Conservation (phyloP, 2,329 filamentous ascomycete species). For the Proliferodiscus dingleyae region DNA sequence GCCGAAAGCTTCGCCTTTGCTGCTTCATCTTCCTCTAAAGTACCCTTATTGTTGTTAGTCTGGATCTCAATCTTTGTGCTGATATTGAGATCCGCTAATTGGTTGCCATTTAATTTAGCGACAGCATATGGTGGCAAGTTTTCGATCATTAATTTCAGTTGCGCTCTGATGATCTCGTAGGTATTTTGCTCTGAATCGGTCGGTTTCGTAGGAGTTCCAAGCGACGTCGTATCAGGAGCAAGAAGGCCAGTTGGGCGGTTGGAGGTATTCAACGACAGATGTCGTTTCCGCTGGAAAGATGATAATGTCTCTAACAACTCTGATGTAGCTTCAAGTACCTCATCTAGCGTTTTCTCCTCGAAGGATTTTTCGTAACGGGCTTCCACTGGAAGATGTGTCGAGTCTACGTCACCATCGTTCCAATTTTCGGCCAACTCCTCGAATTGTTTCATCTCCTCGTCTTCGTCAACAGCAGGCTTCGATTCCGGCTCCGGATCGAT, state of each 20-base stretch:
- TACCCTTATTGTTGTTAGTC: conserved; percentile 43
- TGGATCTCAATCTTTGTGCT: conserved; percentile 47
- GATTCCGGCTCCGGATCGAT: conserved; percentile 2
- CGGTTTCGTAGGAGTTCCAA: conserved; percentile 60
- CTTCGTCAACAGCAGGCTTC: conserved; percentile 7
- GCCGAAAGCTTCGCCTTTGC: conserved; percentile 26
- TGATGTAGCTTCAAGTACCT: conserved; percentile 67
- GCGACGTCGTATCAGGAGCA: conserved; percentile 50
- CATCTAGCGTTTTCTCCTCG: conserved; percentile 59
- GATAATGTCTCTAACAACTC: conserved; percentile 72
- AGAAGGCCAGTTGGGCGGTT: conserved; percentile 57
- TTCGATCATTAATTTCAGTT: conserved; percentile 46
- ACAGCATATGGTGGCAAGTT: conserved; percentile 52
- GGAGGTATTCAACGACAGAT: conserved; percentile 61
- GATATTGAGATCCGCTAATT: conserved; percentile 48
- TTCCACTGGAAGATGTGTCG: conserved; percentile 38
- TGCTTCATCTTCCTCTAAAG: conserved; percentile 49
- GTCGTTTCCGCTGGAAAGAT: conserved; percentile 75
- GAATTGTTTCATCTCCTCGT: conserved; percentile 35
- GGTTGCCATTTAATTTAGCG: conserved; percentile 51
- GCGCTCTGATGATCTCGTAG: conserved; percentile 47
- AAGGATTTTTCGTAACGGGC: conserved; percentile 45
- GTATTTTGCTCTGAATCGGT: conserved; percentile 50
- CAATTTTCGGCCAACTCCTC: conserved; percentile 53
- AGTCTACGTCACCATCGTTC: conserved; percentile 55